A percentile compares a stretch with the other conserved stretches of the same genome.
Evolutionary conservation across 768 basidiomycete species (phyloP).

Genomic region (Mycena rebaudengoi): DNA sequence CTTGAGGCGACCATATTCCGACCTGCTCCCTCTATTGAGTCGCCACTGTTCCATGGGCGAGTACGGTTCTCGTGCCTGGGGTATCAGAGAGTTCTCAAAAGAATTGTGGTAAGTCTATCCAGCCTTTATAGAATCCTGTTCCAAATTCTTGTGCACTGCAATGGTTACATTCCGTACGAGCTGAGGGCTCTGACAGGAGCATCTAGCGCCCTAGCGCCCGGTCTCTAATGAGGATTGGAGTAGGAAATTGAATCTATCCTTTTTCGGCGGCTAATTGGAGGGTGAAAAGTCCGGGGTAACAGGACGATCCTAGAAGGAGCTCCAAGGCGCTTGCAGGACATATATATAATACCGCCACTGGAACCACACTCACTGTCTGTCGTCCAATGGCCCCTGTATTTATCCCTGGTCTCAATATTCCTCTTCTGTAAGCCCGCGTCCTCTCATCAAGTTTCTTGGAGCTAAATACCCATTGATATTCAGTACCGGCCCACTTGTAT

Average conservation of each 20-base stretch:
- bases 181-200: not conserved
- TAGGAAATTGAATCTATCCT: not conserved
- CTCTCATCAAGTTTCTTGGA: not conserved
- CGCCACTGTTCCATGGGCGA: not conserved
- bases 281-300: not conserved
- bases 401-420: slow-evolving; percentile 3
- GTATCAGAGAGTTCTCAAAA: not conserved
- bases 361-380: not conserved
- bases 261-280: slow-evolving; percentile 4
- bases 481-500: slow-evolving; percentile 13
- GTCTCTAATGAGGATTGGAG: not conserved
- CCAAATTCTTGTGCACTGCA: too few relatives aligned
- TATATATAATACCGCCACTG: not conserved
- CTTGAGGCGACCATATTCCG: too few relatives aligned
- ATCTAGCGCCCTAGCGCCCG: not conserved
- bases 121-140: not conserved
- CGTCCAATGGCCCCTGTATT: slow-evolving; percentile 10
- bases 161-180: too few relatives aligned
- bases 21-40: not conserved
- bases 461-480: not conserved
- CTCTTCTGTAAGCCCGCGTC: slow-evolving; percentile 6
- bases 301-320: not conserved
- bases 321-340: slow-evolving; percentile 4
- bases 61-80: not conserved
- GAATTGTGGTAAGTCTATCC: not conserved